Evolutionary conservation across 441 rosid species (phyloP), one percentile per base, ranked within the genome.

Genomic region (Omphalea diandra): DNA sequence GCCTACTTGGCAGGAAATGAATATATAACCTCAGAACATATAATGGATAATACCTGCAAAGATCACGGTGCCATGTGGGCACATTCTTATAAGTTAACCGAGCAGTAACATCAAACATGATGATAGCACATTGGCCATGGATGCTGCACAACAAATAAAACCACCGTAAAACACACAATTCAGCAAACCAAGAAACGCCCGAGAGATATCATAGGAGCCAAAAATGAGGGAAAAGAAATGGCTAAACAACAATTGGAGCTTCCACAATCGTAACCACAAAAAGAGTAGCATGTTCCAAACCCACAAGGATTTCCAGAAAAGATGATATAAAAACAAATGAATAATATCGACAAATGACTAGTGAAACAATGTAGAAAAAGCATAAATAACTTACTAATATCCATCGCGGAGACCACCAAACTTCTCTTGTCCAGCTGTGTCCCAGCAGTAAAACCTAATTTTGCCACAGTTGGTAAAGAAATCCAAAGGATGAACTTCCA

Each of bases 41-140:
- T 1, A 27, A 26, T 9, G 32, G 26, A 4, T 68, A 70, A 18
- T 22, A 87, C 93, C 93, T 65, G 84, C 95, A 91, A 32, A 94
- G 97, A 80, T 94, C 98, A 55, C 97, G 86, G 63, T 94, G 97
- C 98, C 98, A 94, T 40, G 97, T 90, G 9, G 97, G 89, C 32
- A 90, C 94, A 71, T 89, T 93, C 86, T 90, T 86, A 82, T 89
- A 86, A 1, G 97, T 89, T 80, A 86, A 69, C 52, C 95, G 87
- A 0, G 94, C 96, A 31, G 98, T 89, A 64, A 93, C 98, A 77
- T 90, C 95, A 71, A 93, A 87, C 96, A 93, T 93, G 63, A 90
- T 87, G 55, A 92, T 85, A 14, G 96, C 98, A 83, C 97, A 94
- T 32, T 94, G 91, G 24, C 96, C 95, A 75, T 91, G 98, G 75